Conservation (phyloP, 2,329 filamentous ascomycete species). For the Clonostachys chloroleuca region DNA sequence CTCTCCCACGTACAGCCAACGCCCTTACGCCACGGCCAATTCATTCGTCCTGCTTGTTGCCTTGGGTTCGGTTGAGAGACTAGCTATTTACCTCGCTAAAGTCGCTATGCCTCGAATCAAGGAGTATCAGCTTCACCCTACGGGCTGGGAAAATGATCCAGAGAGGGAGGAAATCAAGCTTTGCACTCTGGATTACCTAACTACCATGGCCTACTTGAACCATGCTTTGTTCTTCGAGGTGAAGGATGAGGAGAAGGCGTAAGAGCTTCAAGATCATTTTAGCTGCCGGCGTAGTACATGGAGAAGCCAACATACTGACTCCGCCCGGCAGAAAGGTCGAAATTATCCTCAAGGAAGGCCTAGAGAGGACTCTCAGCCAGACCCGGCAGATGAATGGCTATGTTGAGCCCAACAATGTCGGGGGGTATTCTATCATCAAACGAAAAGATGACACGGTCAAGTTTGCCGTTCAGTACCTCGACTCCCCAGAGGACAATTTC, state of each 20-base stretch:
- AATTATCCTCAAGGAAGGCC: slow-evolving; percentile 20
- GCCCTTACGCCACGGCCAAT: no score
- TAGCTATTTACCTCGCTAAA: background rate
- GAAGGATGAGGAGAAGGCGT: slow-evolving; percentile 17
- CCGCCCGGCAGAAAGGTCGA: slow-evolving; percentile 5
- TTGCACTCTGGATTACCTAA: slow-evolving; percentile 26
- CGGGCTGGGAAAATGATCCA: slow-evolving; percentile 24
- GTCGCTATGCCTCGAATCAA: slow-evolving; percentile 14
- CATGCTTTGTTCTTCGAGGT: slow-evolving; percentile 30
- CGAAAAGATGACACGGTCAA: slow-evolving; percentile 22
- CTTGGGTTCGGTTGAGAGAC: no score
- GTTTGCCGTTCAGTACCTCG: slow-evolving; percentile 28
- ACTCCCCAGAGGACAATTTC: slow-evolving; percentile 21
- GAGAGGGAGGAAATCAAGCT: slow-evolving; percentile 25
- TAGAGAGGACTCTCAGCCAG: slow-evolving; percentile 29
- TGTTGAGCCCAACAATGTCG: slow-evolving; percentile 29
- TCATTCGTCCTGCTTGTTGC: no score
- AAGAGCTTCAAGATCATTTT: background rate
- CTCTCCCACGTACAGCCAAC: background rate
- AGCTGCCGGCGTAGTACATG: no score
- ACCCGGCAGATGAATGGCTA: slow-evolving; percentile 28
- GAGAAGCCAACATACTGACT: background rate
- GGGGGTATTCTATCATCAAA: slow-evolving; percentile 28
- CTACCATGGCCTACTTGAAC: slow-evolving; percentile 21
- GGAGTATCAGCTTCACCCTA: slow-evolving; percentile 18